Conservation (phyloP, 129 eudicot genomes). For the Flaveria robusta region DNA sequence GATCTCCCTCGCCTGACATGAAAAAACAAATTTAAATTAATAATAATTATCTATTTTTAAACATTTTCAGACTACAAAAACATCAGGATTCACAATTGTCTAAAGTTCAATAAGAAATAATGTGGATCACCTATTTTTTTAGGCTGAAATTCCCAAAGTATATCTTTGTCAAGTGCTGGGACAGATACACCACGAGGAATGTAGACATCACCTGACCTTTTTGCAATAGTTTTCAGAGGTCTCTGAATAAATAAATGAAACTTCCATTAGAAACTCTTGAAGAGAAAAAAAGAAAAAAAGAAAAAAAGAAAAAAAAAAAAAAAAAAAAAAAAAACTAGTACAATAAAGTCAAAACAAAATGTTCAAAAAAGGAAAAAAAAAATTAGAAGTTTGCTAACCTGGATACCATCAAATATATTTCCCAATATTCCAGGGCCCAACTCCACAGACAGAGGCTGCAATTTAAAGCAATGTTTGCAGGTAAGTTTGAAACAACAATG, state of each 20-base stretch:
- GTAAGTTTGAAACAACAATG: background rate
- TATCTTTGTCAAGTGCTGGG: constrained; percentile 93
- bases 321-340: no score
- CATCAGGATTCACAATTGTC: background rate
- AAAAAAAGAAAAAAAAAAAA: no score
- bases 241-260: constrained; percentile 53
- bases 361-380: no score
- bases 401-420: constrained; percentile 93
- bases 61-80: background rate
- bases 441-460: constrained; percentile 97
- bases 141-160: constrained; percentile 89
- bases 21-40: background rate
- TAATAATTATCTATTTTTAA: constrained; percentile 5
- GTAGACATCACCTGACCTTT: constrained; percentile 82
- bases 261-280: background rate
- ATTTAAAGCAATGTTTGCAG: constrained; percentile 9
- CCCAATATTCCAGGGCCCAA: constrained; percentile 97
- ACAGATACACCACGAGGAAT: constrained; percentile 96
- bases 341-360: background rate
- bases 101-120: background rate
- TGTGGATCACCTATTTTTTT: constrained; percentile 61
- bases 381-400: constrained; percentile 51
- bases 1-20: constrained; percentile 82
- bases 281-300: no score
- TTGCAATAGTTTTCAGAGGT: constrained; percentile 87